Evolutionary conservation across 1,284 basidiomycete genomes (phyloP).

Genomic region (Ceraceosorus guamensis): DNA sequence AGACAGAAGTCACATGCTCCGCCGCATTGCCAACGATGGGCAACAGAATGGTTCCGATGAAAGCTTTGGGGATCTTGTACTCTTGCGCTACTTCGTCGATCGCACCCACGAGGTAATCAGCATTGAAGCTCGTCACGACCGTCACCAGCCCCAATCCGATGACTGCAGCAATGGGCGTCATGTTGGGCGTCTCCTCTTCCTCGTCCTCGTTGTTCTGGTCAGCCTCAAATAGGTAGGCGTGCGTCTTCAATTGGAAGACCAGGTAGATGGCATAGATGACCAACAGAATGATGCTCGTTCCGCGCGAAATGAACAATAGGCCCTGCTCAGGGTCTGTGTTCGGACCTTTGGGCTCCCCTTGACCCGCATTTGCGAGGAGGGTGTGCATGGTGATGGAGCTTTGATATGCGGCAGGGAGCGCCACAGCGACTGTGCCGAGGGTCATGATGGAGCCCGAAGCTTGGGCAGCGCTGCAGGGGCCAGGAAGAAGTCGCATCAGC

Average conservation of each 20-base stretch:
- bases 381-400: constrained; percentile 11
- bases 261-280: constrained; percentile 70
- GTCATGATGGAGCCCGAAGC: constrained; percentile 62
- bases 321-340: constrained; percentile 17
- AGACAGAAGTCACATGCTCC: constrained; percentile 44
- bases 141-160: constrained; percentile 36
- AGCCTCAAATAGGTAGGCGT: constrained; percentile 43
- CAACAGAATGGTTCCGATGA: constrained; percentile 60
- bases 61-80: constrained; percentile 46
- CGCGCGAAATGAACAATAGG: constrained; percentile 44
- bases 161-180: constrained; percentile 41
- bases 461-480: no score
- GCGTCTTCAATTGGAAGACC: constrained; percentile 46
- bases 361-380: neutral
- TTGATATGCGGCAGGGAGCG: constrained; percentile 83
- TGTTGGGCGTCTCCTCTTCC: constrained; percentile 39
- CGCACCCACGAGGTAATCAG: constrained; percentile 49
- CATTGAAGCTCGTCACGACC: constrained; percentile 43
- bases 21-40: constrained; percentile 69
- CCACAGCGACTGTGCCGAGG: constrained; percentile 76
- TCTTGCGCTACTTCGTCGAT: constrained; percentile 45
- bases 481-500: no score
- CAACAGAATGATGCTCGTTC: constrained; percentile 58
- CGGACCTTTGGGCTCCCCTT: no score
- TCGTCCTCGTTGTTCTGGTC: constrained; percentile 24